Conservation (phyloP, 352 stramenopile species). For the Globisporangium nunn region DNA sequence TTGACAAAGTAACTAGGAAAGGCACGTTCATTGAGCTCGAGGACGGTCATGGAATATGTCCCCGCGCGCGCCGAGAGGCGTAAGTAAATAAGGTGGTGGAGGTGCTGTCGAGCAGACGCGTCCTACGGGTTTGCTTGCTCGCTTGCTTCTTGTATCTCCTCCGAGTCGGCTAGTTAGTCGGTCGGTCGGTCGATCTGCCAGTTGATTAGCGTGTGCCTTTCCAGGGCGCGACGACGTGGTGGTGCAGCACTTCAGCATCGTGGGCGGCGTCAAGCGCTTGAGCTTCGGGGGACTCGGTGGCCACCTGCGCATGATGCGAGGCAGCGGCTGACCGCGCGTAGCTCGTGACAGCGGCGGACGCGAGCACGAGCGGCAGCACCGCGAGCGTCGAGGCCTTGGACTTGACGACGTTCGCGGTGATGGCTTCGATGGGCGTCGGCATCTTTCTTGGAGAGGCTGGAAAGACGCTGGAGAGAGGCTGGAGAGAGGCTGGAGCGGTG, state of each 20-base stretch:
- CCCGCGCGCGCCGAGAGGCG: too few species aligned
- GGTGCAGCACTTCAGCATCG: constrained; percentile 42
- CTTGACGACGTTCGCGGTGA: constrained; percentile 34
- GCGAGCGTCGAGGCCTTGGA: constrained; percentile 30
- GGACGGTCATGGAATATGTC: not conserved
- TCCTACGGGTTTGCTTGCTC: too few species aligned
- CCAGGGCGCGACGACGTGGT: constrained; percentile 59
- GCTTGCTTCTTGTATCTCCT: not conserved
- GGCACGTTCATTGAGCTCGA: not conserved
- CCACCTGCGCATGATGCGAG: constrained; percentile 27
- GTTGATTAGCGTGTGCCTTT: constrained; percentile 52
- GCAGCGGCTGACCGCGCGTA: constrained; percentile 44
- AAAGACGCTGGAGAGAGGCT: not conserved
- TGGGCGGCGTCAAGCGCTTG: constrained; percentile 16
- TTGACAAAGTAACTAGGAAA: not conserved
- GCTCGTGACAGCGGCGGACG: constrained; percentile 52
- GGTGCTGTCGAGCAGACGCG: not conserved
- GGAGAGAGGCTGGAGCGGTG: not conserved
- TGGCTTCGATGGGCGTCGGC: constrained; percentile 7
- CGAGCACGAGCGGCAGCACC: constrained; percentile 53
- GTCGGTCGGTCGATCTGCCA: not conserved
- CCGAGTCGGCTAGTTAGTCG: not conserved
- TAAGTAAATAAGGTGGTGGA: not conserved
- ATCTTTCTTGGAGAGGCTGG: constrained; percentile 5
- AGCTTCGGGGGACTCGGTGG: constrained; percentile 19